Evolutionary conservation across 2,329 filamentous ascomycete species (phyloP).

Genomic region (Stylonectria norvegica): DNA sequence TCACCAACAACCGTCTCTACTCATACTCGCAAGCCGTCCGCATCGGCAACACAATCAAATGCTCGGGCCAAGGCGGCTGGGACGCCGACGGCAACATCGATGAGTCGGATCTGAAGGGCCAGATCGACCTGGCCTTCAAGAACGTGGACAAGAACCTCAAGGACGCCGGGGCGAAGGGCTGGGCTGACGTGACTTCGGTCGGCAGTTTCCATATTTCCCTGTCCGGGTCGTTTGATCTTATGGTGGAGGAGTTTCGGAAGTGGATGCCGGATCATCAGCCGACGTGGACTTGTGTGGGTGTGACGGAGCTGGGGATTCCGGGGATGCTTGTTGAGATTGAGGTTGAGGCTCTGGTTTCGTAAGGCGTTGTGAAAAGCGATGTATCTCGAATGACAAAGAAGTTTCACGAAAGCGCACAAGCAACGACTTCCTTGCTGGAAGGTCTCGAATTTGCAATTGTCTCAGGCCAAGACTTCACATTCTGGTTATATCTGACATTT

Average conservation of each 20-base stretch:
- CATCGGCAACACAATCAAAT: constrained; percentile 19
- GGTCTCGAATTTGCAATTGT: too few relatives aligned
- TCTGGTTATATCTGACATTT: too few relatives aligned
- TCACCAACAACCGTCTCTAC: constrained; percentile 21
- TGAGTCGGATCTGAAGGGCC: constrained; percentile 37
- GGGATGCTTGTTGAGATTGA: constrained; percentile 60
- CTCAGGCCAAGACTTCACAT: too few relatives aligned
- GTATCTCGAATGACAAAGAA: too few relatives aligned
- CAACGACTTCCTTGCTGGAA: too few relatives aligned
- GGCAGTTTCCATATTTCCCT: constrained; percentile 44
- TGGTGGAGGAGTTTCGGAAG: constrained; percentile 46
- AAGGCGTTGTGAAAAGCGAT: too few relatives aligned
- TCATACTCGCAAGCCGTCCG: constrained; percentile 24
- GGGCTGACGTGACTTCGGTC: constrained; percentile 51
- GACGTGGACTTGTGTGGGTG: constrained; percentile 52
- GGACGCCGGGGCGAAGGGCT: constrained; percentile 53
- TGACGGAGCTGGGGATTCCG: constrained; percentile 43
- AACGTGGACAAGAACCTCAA: constrained; percentile 53
- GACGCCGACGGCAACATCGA: constrained; percentile 18
- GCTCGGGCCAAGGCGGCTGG: constrained; percentile 24
- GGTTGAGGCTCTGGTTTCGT: constrained; percentile 45
- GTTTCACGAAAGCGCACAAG: too few relatives aligned
- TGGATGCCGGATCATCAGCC: constrained; percentile 52
- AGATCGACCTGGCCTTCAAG: constrained; percentile 52
- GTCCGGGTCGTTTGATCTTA: constrained; percentile 37